These are phyloP conservation scores for Cotoneaster glaucophyllus DNA, from an alignment of 306 rosid genomes.

Conservation along the genomic window DNA sequence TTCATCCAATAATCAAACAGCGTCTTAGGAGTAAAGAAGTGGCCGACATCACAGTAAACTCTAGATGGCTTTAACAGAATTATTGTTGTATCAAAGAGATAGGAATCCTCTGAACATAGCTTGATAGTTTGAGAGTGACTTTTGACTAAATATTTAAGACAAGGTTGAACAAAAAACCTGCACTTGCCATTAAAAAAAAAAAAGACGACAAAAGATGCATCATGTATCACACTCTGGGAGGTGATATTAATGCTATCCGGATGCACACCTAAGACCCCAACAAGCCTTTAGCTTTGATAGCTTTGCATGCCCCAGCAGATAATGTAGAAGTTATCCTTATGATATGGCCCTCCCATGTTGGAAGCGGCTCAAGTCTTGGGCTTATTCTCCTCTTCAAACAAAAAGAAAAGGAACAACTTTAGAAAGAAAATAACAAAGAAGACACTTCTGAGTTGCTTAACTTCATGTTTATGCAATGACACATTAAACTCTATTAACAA, in stretches of 20 bases:
- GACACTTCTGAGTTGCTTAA: neutral
- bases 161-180: neutral
- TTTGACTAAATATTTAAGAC: neutral
- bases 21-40: neutral
- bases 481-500: neutral
- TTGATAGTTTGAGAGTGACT: neutral
- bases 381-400: conserved; percentile 17
- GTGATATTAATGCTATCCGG: neutral
- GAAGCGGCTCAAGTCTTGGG: conserved; percentile 14
- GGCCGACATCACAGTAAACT: neutral
- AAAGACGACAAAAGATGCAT: neutral
- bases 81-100: neutral
- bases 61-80: neutral
- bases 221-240: neutral
- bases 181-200: neutral
- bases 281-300: neutral
- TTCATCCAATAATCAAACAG: neutral
- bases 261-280: neutral
- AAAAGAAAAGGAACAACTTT: conserved; percentile 8
- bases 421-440: neutral
- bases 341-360: conserved; percentile 5
- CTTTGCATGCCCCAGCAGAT: neutral
- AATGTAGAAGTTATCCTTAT: neutral
- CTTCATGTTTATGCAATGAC: neutral
- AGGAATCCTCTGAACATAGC: neutral